A percentile compares a stretch with the other conserved stretches of the same genome.
These are phyloP conservation scores for Podaxis carcinomalis DNA, from an alignment of 768 basidiomycete genomes.

Conservation along the genomic window DNA sequence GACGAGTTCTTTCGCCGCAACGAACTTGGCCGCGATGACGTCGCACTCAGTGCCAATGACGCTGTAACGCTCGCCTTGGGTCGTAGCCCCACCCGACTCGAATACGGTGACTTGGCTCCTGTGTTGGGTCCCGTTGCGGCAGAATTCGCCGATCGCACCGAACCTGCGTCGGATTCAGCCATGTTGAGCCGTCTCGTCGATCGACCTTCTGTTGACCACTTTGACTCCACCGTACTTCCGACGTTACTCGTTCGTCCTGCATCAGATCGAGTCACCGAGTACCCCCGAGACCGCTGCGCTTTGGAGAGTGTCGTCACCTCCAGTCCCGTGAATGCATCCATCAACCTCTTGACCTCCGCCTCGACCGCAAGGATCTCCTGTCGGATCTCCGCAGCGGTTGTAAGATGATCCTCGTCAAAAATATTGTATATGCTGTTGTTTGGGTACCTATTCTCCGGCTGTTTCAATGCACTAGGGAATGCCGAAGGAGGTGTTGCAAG, in stretches of 20 bases:
- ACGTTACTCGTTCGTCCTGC: slow-evolving; percentile 12
- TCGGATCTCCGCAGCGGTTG: slow-evolving; percentile 59
- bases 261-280: slow-evolving; percentile 18
- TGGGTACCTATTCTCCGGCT: slow-evolving; percentile 31
- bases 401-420: slow-evolving; percentile 52
- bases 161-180: slow-evolving; percentile 45
- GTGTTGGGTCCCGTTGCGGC: slow-evolving; percentile 44
- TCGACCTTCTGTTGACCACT: slow-evolving; percentile 23
- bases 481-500: slow-evolving; percentile 58
- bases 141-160: slow-evolving; percentile 52
- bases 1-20: slow-evolving; percentile 54
- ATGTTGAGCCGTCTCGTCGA: slow-evolving; percentile 31
- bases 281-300: slow-evolving; percentile 27
- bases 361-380: slow-evolving; percentile 66
- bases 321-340: slow-evolving; percentile 79
- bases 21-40: slow-evolving; percentile 31
- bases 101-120: slow-evolving; percentile 40
- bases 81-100: slow-evolving; percentile 28
- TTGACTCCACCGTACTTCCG: slow-evolving; percentile 7
- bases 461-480: slow-evolving; percentile 36
- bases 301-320: slow-evolving; percentile 66
- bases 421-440: slow-evolving; percentile 34
- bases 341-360: slow-evolving; percentile 62
- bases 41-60: slow-evolving; percentile 19
- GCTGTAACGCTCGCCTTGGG: slow-evolving; percentile 28